Evolutionary conservation across 495 filamentous ascomycete genomes (phyloP), one percentile per base, ranked within the genome.

Genomic region (Penicillium soppii): DNA sequence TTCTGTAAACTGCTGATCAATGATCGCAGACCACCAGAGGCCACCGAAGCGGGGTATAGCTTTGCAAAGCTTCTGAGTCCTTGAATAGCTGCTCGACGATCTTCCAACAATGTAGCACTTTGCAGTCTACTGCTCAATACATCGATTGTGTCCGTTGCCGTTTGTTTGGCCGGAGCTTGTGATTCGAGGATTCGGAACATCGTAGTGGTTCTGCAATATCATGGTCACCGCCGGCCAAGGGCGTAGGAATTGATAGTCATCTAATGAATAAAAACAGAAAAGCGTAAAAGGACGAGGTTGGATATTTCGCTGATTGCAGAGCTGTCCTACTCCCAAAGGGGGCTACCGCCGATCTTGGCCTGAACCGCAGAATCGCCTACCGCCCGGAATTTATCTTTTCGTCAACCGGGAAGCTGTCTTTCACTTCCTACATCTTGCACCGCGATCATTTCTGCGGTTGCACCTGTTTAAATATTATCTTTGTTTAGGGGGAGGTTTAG

Each of bases 31-130:
- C 90, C 87, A 35, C 90, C 92, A 0, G 91, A 96, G 9, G 94
- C 91, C n/a, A 98, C 94, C 9, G 90, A 92, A 19, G 95, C 94
- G 26, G 95, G 95, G 63, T 92, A 97, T 45, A 91, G 82, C 66
- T 96, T 96, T 25, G 94, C 90, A 70, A 98, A 97, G 76, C 91
- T 96, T 53, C 95, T 82, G 27, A 98, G 77, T 25, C 94, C 94
- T 49, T 95, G 81, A 42, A 97, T 95, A 36, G 94, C 92, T 46
- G 88, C 90, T 48, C 94, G 86, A 42, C 94, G 85, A 70, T 98
- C 94, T 72, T 98, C 94, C 29, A 97, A 80, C 16, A 98, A 79
- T 1, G 90, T 96, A 25, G 90, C 89, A 50, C 85, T 92, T 57
- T 87, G 84, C 23, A 98, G 81, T 45, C 94, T 88, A 61, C 85